phyloP scores from a whole-genome alignment of 2,329 filamentous ascomycete species.

The Pyrenochaeta sp. region DNA sequence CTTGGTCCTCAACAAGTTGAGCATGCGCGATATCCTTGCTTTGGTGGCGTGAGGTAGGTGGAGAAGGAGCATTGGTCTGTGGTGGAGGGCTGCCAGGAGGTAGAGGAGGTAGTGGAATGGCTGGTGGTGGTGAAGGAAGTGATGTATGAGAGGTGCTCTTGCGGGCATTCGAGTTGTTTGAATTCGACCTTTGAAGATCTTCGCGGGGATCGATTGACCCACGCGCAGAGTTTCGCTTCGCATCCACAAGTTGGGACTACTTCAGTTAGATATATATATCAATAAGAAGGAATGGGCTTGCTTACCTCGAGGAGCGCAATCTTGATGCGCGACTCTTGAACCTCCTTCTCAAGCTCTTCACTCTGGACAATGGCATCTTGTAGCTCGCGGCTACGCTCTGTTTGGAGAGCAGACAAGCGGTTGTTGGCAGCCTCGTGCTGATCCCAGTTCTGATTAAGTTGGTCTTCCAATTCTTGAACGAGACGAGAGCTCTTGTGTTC shows the following conservation, averaged over 20 bases:
- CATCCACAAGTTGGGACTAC: conserved; percentile 69
- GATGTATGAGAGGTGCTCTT: conserved; percentile 85
- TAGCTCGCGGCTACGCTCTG: conserved; percentile 53
- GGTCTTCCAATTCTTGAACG: conserved; percentile 95
- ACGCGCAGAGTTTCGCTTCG: conserved; percentile 56
- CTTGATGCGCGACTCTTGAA: conserved; percentile 81
- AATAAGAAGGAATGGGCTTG: not conserved
- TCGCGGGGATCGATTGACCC: conserved; percentile 56
- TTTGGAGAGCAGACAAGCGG: conserved; percentile 74
- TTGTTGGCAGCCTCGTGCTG: conserved; percentile 87
- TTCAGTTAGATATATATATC: conserved; percentile 30
- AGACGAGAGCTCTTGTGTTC: conserved; percentile 92
- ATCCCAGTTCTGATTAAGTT: conserved; percentile 93
- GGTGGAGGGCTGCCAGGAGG: conserved; percentile 60
- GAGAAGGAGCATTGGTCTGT: conserved; percentile 63
- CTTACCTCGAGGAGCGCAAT: conserved; percentile 80
- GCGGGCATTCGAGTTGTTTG: conserved; percentile 73
- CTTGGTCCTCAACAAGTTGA: conserved; percentile 92
- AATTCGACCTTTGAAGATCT: conserved; percentile 63
- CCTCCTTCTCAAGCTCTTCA: conserved; percentile 61
- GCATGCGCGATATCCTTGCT: conserved; percentile 82
- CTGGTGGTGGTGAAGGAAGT: conserved; percentile 90
- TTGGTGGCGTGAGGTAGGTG: conserved; percentile 71
- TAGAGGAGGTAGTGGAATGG: conserved; percentile 92
- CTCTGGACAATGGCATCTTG: conserved; percentile 51